phyloP scores from a whole-genome alignment of 164 flowering plant species.

The Vitis amurensis region DNA sequence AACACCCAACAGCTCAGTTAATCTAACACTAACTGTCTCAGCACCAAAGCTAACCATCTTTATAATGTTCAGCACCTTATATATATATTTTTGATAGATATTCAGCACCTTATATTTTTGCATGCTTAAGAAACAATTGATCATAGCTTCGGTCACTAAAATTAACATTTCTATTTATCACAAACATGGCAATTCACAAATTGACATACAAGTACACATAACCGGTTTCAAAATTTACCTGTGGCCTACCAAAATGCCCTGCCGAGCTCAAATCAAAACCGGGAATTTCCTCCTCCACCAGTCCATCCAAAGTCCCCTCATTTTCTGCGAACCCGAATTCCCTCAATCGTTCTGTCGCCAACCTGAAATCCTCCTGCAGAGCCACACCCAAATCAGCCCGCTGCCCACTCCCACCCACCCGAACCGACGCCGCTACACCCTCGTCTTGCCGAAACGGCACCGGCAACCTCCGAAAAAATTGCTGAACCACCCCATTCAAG shows the following conservation, averaged over 20 bases:
- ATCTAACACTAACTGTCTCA: too few species aligned
- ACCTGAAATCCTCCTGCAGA: slow-evolving; percentile 44
- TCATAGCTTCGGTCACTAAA: too few species aligned
- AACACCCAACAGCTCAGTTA: too few species aligned
- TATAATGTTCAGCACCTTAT: too few species aligned
- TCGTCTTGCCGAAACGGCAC: slow-evolving; percentile 63
- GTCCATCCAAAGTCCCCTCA: slow-evolving; percentile 25
- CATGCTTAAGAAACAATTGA: too few species aligned
- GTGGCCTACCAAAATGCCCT: slow-evolving; percentile 42
- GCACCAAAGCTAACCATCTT: too few species aligned
- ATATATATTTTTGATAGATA: too few species aligned
- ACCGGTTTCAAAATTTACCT: slow-evolving; percentile 33
- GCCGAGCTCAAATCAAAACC: slow-evolving; percentile 43
- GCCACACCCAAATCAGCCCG: slow-evolving; percentile 29
- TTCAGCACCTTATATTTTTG: too few species aligned
- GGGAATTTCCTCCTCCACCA: slow-evolving; percentile 45
- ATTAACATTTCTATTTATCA: too few species aligned
- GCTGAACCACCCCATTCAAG: slow-evolving; percentile 79
- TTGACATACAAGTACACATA: too few species aligned
- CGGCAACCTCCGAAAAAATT: slow-evolving; percentile 70
- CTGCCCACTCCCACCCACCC: slow-evolving; percentile 28
- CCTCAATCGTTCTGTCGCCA: slow-evolving; percentile 41
- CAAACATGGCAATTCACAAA: too few species aligned
- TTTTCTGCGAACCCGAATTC: slow-evolving; percentile 51
- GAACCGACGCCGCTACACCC: slow-evolving; percentile 22